phyloP scores from a whole-genome alignment of 352 stramenopile genomes.

The Phytophthora podocarpi region DNA sequence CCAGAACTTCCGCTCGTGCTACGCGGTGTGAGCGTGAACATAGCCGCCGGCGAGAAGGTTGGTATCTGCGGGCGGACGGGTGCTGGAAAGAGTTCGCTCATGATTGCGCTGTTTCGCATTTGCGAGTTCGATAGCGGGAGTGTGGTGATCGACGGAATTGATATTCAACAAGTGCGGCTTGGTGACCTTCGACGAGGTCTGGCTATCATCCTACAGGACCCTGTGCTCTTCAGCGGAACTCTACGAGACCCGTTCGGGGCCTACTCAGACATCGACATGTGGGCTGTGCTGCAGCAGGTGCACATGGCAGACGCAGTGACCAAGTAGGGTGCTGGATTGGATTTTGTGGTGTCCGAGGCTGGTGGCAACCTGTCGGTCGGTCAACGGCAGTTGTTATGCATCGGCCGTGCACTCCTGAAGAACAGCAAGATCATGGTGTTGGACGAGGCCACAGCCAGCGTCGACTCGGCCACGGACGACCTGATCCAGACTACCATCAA shows the following conservation, averaged over 20 bases:
- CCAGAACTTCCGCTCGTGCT: slow-evolving; percentile 47
- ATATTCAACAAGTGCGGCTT: slow-evolving; percentile 55
- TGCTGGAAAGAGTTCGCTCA: slow-evolving; percentile 52
- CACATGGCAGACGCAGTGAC: slow-evolving; percentile 65
- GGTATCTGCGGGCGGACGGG: slow-evolving; percentile 62
- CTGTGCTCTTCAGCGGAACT: slow-evolving; percentile 91
- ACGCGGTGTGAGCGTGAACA: slow-evolving; percentile 32
- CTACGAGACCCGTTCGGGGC: slow-evolving; percentile 87
- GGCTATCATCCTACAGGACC: slow-evolving; percentile 75
- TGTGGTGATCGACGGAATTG: slow-evolving; percentile 87
- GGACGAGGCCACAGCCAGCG: slow-evolving; percentile 94
- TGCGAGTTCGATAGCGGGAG: slow-evolving; percentile 58
- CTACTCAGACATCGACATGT: slow-evolving; percentile 71
- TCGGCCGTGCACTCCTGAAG: slow-evolving; percentile 92
- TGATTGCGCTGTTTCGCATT: slow-evolving; percentile 53
- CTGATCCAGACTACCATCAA: slow-evolving; percentile 74
- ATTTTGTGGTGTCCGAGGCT: slow-evolving; percentile 86
- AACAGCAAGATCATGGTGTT: slow-evolving; percentile 91
- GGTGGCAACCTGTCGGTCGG: slow-evolving; percentile 95
- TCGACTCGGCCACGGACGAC: slow-evolving; percentile 79
- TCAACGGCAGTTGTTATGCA: slow-evolving; percentile 90
- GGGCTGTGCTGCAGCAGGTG: slow-evolving; percentile 58
- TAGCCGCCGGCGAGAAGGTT: slow-evolving; percentile 40
- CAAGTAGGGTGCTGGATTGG: slow-evolving; percentile 64
- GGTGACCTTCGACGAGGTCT: slow-evolving; percentile 41